These are phyloP conservation scores for Cordyceps militaris DNA, from an alignment of 2,329 filamentous ascomycete genomes.

Conservation along the genomic window DNA sequence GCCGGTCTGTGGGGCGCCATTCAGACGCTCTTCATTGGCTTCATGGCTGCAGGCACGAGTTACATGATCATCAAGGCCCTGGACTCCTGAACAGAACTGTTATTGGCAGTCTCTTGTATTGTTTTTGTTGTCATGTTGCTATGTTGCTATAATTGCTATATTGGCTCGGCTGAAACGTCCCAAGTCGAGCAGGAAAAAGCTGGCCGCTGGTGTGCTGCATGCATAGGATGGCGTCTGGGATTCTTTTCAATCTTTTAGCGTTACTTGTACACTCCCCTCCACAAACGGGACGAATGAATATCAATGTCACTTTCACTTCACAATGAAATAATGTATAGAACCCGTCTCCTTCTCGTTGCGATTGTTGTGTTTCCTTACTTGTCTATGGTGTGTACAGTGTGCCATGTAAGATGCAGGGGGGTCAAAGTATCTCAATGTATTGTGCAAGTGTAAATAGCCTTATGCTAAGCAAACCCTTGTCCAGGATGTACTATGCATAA, in stretches of 20 bases:
- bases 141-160: neutral
- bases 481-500: neutral
- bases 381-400: neutral
- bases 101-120: neutral
- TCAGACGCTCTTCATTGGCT: slow-evolving; percentile 59
- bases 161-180: neutral
- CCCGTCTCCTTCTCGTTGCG: neutral
- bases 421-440: no score
- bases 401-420: no score
- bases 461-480: no score
- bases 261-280: slow-evolving; percentile 2
- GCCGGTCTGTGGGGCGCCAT: slow-evolving; percentile 52
- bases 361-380: neutral
- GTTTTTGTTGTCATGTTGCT: no score
- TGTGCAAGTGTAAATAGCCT: no score
- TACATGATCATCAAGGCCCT: slow-evolving; percentile 56
- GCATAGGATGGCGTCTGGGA: neutral
- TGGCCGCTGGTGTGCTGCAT: neutral
- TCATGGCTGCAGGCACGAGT: slow-evolving; percentile 58
- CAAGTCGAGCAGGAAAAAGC: neutral
- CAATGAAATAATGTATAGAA: neutral
- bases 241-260: neutral
- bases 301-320: neutral
- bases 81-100: slow-evolving; percentile 25
- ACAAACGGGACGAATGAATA: neutral